These are phyloP conservation scores for Strobilomyces dryophilus DNA, from an alignment of 768 basidiomycete genomes.

Conservation along the genomic window DNA sequence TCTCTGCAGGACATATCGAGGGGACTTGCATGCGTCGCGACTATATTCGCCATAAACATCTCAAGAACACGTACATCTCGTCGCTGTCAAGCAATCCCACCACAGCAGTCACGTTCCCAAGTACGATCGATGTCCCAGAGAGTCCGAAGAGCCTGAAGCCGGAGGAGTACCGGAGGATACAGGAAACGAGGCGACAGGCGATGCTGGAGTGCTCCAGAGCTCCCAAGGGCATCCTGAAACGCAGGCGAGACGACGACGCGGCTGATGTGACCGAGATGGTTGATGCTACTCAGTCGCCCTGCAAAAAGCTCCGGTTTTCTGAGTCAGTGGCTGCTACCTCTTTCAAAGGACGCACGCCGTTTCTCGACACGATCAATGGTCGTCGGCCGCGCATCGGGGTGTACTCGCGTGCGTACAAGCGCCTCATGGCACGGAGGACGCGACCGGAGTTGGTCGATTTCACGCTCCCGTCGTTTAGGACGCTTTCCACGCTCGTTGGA, in stretches of 20 bases:
- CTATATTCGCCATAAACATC: slow-evolving; percentile 25
- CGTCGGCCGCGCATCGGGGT: slow-evolving; percentile 16
- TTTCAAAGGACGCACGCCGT: slow-evolving; percentile 11
- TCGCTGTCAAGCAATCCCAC: slow-evolving; percentile 16
- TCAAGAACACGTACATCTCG: slow-evolving; percentile 29
- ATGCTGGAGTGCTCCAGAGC: slow-evolving; percentile 18
- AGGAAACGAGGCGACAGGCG: slow-evolving; percentile 27
- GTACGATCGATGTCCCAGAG: slow-evolving; percentile 14
- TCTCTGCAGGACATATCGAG: slow-evolving; percentile 23
- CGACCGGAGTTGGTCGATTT: slow-evolving; percentile 26
- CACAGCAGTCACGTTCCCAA: slow-evolving; percentile 8
- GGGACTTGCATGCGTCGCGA: slow-evolving; percentile 21
- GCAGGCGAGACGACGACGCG: slow-evolving; percentile 19
- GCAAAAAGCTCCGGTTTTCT: slow-evolving; percentile 26
- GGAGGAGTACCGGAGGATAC: slow-evolving; percentile 23
- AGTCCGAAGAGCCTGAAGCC: slow-evolving; percentile 17
- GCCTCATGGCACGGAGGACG: background rate
- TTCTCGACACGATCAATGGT: slow-evolving; percentile 8
- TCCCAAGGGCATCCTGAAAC: slow-evolving; percentile 29
- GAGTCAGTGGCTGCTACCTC: slow-evolving; percentile 1
- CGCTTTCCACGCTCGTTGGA: slow-evolving; percentile 29
- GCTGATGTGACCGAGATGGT: slow-evolving; percentile 4
- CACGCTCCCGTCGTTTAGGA: slow-evolving; percentile 30
- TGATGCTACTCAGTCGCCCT: background rate
- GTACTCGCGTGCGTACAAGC: slow-evolving; percentile 14